Base-by-base conservation (phyloP, 2,329 filamentous ascomycete species). In the Nothophoma quercina region DNA sequence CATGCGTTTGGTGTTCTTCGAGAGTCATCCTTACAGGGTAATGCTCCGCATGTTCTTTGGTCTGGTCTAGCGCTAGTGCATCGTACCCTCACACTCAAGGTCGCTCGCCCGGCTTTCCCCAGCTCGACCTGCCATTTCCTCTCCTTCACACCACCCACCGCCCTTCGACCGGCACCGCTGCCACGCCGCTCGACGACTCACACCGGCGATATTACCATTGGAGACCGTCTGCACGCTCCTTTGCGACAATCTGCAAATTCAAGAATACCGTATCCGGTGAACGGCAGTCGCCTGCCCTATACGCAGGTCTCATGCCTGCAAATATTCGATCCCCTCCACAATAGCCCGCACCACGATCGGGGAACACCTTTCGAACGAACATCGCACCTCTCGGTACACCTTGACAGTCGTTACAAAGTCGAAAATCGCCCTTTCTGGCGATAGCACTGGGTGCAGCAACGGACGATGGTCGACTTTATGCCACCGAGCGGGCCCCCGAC, bases 401-500 rank as follows among this genome's bases (percentile, higher is more conserved):
- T 16, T 13, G 16, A 41, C 30, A 21, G 42, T 45, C 66, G 53
- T 62, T 59, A 53, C 54, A 19, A 16, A 30, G 18, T 35, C 23
- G 4, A 36, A 30, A 18, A 7, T 7, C 9, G 21, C 12, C 32
- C 8, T 41, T 21, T 45, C 26, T 43, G 53, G 58, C 58, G 48
- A 53, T 42, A 49, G 58, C 56, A 56, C 60, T 55, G 61, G 55
- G 61, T 65, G 64, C 59, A 68, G 62, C 56, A 62, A 57, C 58
- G 53, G 55, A 55, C 55, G 8, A 75, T 75, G 72, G 71, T 67
- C 65, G 73, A 75, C 63, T 67, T 69, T 55, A 63, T 70, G 51
- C 65, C 70, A 43, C 59, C 62, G 21, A 57, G 63, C 47, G 73
- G 69, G 32, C 65, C 68, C 25, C 55, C 65, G 16, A 65, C 62